A percentile compares a stretch with the other conserved stretches of the same genome.
Evolutionary conservation across 1,139 yeast genomes (phyloP).

Genomic region (Taphrina pruni): DNA sequence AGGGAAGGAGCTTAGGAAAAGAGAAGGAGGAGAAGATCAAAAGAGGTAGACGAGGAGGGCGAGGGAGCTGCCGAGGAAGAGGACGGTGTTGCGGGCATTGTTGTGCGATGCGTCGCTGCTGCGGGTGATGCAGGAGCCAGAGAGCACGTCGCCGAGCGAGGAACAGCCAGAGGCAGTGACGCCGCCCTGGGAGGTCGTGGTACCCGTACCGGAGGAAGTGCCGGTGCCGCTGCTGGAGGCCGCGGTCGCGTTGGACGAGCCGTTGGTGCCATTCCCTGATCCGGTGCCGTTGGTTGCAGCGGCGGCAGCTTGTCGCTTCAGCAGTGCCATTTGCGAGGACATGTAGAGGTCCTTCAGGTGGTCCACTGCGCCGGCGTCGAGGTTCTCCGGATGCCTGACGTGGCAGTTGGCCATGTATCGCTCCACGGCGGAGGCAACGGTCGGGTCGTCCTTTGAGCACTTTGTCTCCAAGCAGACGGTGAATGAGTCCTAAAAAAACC

Average conservation of each 20-base stretch:
- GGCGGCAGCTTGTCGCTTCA: conserved; percentile 21
- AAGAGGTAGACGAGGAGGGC: not conserved
- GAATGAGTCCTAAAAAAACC: not conserved
- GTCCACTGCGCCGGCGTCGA: conserved; percentile 1
- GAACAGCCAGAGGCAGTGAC: conserved; percentile 14
- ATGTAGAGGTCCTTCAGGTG: conserved; percentile 19
- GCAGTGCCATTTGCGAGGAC: conserved; percentile 28
- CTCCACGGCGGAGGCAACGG: conserved; percentile 23
- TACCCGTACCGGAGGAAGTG: not conserved
- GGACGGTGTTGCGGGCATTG: not conserved
- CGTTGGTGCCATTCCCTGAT: not conserved
- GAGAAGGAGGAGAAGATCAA: not conserved
- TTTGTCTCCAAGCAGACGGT: conserved; percentile 8
- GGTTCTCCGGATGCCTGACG: not conserved
- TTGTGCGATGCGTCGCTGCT: conserved; percentile 11
- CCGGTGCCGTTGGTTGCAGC: conserved; percentile 1
- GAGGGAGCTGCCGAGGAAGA: not conserved
- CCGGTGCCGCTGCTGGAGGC: not conserved
- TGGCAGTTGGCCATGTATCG: conserved; percentile 17
- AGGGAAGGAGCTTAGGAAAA: no score
- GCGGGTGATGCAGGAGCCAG: conserved; percentile 5
- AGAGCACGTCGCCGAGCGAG: conserved; percentile 15
- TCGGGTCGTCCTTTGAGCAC: conserved; percentile 7
- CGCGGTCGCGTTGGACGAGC: conserved; percentile 13
- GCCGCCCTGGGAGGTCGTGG: conserved; percentile 5